Conservation (phyloP, 495 filamentous ascomycete species). For the Hypoxylon rickii region DNA sequence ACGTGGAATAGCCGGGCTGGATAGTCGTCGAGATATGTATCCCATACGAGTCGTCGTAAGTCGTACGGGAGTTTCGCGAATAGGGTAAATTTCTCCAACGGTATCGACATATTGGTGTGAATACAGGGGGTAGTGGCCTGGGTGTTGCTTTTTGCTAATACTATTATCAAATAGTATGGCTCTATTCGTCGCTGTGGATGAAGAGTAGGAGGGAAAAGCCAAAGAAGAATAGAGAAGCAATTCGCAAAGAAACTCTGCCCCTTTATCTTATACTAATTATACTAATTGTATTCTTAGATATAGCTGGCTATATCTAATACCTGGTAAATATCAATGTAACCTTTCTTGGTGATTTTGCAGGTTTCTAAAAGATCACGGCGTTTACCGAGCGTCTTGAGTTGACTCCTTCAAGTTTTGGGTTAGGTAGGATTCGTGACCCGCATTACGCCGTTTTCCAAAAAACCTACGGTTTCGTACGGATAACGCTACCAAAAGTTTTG, state of each 20-base stretch:
- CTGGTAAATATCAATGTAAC: not conserved
- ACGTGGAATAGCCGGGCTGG: not conserved
- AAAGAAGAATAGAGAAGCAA: too few relatives aligned
- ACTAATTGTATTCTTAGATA: not conserved
- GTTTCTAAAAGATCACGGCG: not conserved
- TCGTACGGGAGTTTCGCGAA: constrained; percentile 4
- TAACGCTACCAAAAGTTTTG: too few relatives aligned
- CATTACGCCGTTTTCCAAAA: too few relatives aligned
- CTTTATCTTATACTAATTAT: not conserved
- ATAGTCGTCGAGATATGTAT: not conserved
- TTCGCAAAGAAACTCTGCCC: too few relatives aligned
- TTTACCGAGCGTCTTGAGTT: not conserved
- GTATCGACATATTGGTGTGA: not conserved
- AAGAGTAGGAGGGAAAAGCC: too few relatives aligned
- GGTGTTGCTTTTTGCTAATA: not conserved
- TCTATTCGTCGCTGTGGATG: too few relatives aligned
- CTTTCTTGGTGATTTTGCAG: not conserved
- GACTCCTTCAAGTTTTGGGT: not conserved
- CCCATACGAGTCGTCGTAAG: not conserved
- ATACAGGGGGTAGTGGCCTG: not conserved
- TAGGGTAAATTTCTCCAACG: not conserved
- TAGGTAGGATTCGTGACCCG: not conserved
- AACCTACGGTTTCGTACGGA: too few relatives aligned
- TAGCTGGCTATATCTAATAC: not conserved
- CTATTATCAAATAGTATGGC: too few relatives aligned